Conservation (phyloP, 179 eudicot species). For the Beta corolliflora region DNA sequence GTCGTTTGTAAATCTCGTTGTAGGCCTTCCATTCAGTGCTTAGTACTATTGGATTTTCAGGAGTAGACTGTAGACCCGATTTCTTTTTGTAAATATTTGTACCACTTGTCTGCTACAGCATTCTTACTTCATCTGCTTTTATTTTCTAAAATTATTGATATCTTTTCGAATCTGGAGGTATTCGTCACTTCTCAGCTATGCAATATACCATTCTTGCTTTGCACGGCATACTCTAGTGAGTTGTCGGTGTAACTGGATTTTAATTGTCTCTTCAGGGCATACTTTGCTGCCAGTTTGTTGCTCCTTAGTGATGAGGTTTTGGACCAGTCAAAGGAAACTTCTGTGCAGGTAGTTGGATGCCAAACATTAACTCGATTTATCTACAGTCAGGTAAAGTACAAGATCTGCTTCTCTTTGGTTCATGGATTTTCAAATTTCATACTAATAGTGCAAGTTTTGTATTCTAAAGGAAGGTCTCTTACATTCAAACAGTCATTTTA, state of each 20-base stretch:
- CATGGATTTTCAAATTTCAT: background rate
- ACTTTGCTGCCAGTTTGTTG: conserved; percentile 75
- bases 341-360: conserved; percentile 68
- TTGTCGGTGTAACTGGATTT: conserved; percentile 14
- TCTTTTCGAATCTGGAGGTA: background rate
- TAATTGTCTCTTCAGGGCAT: conserved; percentile 58
- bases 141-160: background rate
- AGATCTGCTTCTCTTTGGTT: conserved; percentile 4
- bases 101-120: background rate
- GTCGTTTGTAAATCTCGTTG: background rate
- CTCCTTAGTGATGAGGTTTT: conserved; percentile 70
- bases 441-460: background rate
- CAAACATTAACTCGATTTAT: conserved; percentile 70
- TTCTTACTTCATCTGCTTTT: background rate
- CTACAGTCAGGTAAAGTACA: conserved; percentile 60
- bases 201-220: background rate
- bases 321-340: conserved; percentile 62
- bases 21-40: background rate
- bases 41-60: background rate
- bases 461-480: background rate
- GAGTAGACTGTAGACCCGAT: background rate
- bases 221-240: background rate
- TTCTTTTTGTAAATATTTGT: background rate
- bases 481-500: too few species aligned
- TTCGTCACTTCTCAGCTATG: background rate